Base-by-base conservation (phyloP, 1,139 yeast genomes). In the Blastobotrys indianensis region DNA sequence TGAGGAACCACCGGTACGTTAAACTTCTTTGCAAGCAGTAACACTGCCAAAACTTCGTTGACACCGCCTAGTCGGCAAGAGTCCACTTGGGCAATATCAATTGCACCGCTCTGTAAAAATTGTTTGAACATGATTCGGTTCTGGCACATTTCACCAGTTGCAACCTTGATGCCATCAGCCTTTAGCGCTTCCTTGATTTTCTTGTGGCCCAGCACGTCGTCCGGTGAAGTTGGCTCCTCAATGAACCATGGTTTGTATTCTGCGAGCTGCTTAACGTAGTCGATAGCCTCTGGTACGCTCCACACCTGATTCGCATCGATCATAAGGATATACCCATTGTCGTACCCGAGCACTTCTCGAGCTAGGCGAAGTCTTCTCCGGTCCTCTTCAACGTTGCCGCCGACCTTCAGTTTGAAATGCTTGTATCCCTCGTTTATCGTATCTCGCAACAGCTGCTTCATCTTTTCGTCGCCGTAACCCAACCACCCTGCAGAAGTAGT, bases 401-500 rank as follows among this genome's bases (percentile, higher is more conserved):
- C 75, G 25, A 70, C 73, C 50, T 70, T 70, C 54, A 70, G 63
- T 53, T 70, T 70, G 61, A 70, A 69, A 41, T 63, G 58, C 33
- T 60, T 66, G 57, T 64, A 70, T n/a, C 75, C 74, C 36, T 58
- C 60, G 37, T 57, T 67, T 34, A 67, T 53, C 34, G 70, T 63
- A 46, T 68, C 66, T 29, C 54, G 52, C 36, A 67, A 52, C 36
- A 67, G 50, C 4, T 48, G 42, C 43, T 58, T 60, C 63, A 70
- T 69, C 50, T 69, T 69, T 16, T 70, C 74, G 35, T 69, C 74
- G 39, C 59, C 55, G 51, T 66, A 70, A 2, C 72, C 74, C 23
- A 70, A 56, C 74, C 74, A 70, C 8, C 74, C 74, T 8, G 74
- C 74, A 41, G 71, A 62, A 8, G 74, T 70, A 33, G 74, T 69